A percentile compares a stretch with the other conserved stretches of the same genome.
phyloP scores from a whole-genome alignment of 768 basidiomycete species.

The Kwoniella bestiolae region DNA sequence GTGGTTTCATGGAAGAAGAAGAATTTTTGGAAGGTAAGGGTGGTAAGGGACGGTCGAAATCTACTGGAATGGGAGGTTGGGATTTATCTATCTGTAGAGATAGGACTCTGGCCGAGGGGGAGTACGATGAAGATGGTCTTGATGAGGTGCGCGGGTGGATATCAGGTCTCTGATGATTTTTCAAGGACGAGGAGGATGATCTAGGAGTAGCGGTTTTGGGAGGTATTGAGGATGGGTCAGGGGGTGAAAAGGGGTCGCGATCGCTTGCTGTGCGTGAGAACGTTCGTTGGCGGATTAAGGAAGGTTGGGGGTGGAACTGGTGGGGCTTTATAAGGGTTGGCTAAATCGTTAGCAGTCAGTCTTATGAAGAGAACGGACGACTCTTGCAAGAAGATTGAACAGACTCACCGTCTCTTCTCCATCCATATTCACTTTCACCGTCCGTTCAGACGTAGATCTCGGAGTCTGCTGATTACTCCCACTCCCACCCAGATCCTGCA shows the following conservation, averaged over 20 bases:
- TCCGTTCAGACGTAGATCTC: not conserved
- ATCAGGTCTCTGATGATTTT: not conserved
- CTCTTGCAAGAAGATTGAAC: too few species aligned
- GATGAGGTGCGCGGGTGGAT: conserved; percentile 22
- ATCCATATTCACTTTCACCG: not conserved
- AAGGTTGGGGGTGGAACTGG: not conserved
- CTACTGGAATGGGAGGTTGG: conserved; percentile 31
- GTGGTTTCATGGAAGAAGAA: conserved; percentile 7
- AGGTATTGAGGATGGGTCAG: not conserved
- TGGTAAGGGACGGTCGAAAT: conserved; percentile 33
- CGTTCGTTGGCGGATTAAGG: conserved; percentile 10
- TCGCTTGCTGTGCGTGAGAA: conserved; percentile 43
- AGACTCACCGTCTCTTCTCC: conserved; percentile 9
- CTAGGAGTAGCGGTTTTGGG: not conserved
- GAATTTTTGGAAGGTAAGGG: conserved; percentile 10
- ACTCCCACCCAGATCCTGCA: conserved; percentile 35
- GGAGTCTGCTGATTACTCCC: not conserved
- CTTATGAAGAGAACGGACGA: too few species aligned
- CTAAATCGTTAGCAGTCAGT: too few species aligned
- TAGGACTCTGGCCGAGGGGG: conserved; percentile 6
- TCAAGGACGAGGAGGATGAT: not conserved
- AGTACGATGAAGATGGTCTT: conserved; percentile 3
- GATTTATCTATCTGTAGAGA: conserved; percentile 14
- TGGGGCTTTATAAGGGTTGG: too few species aligned
- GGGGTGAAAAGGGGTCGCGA: conserved; percentile 24